Evolutionary conservation across 2,329 filamentous ascomycete species (phyloP), one percentile per base, ranked within the genome.

Genomic region (Sphaerulina musiva): DNA sequence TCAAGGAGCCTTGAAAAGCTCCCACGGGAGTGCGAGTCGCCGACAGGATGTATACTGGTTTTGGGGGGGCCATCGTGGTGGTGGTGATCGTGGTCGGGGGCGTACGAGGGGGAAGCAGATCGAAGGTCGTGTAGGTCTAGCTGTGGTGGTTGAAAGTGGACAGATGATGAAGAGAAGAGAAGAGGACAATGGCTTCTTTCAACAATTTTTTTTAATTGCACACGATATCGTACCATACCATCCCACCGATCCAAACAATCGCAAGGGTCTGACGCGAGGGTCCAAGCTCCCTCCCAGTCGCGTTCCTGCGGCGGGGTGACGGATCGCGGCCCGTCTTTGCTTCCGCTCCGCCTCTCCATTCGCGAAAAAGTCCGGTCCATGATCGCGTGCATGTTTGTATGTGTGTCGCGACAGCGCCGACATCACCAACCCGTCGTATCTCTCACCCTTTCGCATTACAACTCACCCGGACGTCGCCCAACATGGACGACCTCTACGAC

Each of bases 401-500:
- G 34, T 4, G 34, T 38, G 34, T 46, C 48, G 51, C 48, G 47
- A 54, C 48, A 40, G 45, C 48, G 41, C 10, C 34, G 34, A 38
- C 54, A 17, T 45, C 49, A 29, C n/a, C 45, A 20, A 32, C 29
- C 17, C 42, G 14, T 29, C 32, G 36, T 20, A 26, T n/a, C 42
- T 31, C 20, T 44, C 8, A 12, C 20, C 12, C 17, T 29, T 6
- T n/a, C 42, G 29, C 34, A 11, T 38, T 10, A 11, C 12, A 11
- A 11, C 12, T 55, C 46, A 14, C n/a, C 14, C 42, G 47, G 40
- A 51, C 48, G 39, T 39, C 56, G 56, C 59, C 60, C 68, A 74
- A 66, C 66, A 93, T 95, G 90, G 91, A 96, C 78, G 91, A 96
- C 74, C 84, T 96, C 65, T 96, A 97, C 72, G 92, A 97, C 76